A percentile compares a stretch with the other conserved stretches of the same genome.
These are phyloP conservation scores for Pinus albicaulis DNA, from an alignment of 75 land plant species.

Conservation along the genomic window DNA sequence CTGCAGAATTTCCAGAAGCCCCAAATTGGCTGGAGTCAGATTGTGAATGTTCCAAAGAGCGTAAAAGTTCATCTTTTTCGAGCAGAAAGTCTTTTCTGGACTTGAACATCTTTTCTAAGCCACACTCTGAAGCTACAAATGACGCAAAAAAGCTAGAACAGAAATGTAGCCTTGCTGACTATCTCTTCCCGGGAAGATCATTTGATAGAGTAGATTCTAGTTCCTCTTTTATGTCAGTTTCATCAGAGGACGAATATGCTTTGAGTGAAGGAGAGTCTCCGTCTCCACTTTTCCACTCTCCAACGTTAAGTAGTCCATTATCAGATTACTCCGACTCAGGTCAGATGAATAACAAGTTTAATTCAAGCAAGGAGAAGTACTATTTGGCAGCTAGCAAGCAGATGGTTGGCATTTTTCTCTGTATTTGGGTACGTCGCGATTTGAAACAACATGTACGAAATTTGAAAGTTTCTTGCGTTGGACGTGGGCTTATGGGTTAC, in stretches of 20 bases:
- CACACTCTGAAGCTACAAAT: background rate
- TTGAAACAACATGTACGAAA: conserved; percentile 26
- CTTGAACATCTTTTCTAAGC: background rate
- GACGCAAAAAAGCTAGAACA: background rate
- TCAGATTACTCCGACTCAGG: conserved; percentile 1
- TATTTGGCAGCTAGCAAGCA: conserved; percentile 48
- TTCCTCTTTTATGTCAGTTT: background rate
- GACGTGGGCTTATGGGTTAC: conserved; percentile 63
- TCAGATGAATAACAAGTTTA: background rate
- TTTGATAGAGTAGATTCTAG: conserved; percentile 1
- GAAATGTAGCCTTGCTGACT: conserved; percentile 1
- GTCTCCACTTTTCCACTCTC: background rate
- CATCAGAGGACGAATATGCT: conserved; percentile 6
- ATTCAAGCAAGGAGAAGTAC: conserved; percentile 13
- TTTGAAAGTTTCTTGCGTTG: conserved; percentile 58
- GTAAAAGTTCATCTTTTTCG: background rate
- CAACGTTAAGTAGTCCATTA: background rate
- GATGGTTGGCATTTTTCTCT: conserved; percentile 51
- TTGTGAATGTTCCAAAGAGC: conserved; percentile 4
- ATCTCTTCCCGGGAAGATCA: too few species aligned
- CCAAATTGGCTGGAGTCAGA: background rate
- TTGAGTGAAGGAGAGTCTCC: background rate
- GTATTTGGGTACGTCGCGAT: conserved; percentile 37
- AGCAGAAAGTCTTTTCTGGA: background rate
- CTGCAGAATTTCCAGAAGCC: background rate